Evolutionary conservation across 176 grass and related monocot genomes (phyloP).

Genomic region (Oryza meridionalis): DNA sequence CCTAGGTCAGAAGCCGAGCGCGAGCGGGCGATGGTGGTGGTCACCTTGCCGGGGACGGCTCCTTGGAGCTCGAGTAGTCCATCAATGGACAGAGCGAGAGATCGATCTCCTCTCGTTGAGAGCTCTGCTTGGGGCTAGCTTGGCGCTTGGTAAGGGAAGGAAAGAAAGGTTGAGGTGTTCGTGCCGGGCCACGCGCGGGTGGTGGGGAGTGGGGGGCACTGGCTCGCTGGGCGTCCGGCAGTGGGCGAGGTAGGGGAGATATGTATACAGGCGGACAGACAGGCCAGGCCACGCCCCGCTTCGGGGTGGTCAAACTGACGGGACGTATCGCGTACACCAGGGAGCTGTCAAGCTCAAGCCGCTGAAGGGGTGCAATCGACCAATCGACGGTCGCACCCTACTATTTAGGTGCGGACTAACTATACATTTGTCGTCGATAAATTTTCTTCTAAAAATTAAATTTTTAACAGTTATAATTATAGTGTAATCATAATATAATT

Average conservation of each 20-base stretch:
- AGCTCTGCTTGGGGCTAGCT: neutral
- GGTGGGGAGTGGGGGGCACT: neutral
- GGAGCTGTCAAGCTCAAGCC: neutral
- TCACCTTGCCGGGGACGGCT: slow-evolving; percentile 29
- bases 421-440: too few species aligned
- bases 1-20: neutral
- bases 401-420: too few species aligned
- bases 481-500: too few species aligned
- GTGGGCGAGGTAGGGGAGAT: neutral
- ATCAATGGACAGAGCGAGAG: neutral
- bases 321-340: neutral
- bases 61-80: slow-evolving; percentile 44
- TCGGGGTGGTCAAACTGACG: neutral
- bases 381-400: neutral
- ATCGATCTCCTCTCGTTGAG: neutral
- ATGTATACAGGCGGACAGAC: neutral
- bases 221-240: neutral
- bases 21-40: neutral
- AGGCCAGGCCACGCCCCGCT: neutral
- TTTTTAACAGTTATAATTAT: too few species aligned
- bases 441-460: too few species aligned
- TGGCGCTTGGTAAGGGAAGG: neutral
- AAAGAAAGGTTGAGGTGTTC: neutral
- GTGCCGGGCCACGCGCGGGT: neutral
- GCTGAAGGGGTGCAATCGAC: neutral